phyloP scores from a whole-genome alignment of 23 red algal species.

The Gracilaria domingensis region DNA sequence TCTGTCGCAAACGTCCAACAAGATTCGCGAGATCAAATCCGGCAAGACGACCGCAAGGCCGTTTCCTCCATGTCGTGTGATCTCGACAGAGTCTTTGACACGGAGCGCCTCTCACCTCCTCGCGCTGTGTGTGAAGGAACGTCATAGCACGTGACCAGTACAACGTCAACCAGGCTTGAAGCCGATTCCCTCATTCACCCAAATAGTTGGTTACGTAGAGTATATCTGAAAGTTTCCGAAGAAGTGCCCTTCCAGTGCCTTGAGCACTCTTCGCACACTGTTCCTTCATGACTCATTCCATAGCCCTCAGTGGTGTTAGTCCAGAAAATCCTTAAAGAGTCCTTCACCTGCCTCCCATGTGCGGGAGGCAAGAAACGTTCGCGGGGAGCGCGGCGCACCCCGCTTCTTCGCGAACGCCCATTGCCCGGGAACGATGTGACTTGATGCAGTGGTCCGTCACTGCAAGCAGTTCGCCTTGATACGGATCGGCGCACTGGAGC shows the following conservation, averaged over 20 bases:
- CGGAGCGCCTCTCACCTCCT: constrained; percentile 57
- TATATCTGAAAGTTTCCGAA: constrained; percentile 53
- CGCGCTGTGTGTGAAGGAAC: constrained; percentile 67
- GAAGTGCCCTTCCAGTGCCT: no score
- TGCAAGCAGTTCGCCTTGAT: constrained; percentile 39
- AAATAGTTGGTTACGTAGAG: constrained; percentile 56
- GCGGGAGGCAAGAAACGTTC: constrained; percentile 42
- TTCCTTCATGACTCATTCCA: constrained; percentile 83
- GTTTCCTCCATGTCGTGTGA: constrained; percentile 64
- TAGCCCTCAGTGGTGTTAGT: constrained; percentile 37
- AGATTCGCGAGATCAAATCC: no score
- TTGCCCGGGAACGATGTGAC: constrained; percentile 51
- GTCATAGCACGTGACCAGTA: constrained; percentile 44
- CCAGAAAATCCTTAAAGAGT: no score
- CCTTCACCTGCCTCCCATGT: constrained; percentile 68
- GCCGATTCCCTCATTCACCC: constrained; percentile 32
- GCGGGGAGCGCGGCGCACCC: constrained; percentile 54
- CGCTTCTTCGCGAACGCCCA: constrained; percentile 74
- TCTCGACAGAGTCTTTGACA: constrained; percentile 58
- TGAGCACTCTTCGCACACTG: constrained; percentile 68
- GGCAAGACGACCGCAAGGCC: constrained; percentile 26
- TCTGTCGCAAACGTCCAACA: no score
- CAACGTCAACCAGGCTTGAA: constrained; percentile 50
- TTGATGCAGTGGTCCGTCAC: constrained; percentile 59
- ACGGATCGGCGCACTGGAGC: constrained; percentile 45